These are phyloP conservation scores for Colletotrichum falcatum DNA, from an alignment of 2,329 filamentous ascomycete species.

Conservation along the genomic window DNA sequence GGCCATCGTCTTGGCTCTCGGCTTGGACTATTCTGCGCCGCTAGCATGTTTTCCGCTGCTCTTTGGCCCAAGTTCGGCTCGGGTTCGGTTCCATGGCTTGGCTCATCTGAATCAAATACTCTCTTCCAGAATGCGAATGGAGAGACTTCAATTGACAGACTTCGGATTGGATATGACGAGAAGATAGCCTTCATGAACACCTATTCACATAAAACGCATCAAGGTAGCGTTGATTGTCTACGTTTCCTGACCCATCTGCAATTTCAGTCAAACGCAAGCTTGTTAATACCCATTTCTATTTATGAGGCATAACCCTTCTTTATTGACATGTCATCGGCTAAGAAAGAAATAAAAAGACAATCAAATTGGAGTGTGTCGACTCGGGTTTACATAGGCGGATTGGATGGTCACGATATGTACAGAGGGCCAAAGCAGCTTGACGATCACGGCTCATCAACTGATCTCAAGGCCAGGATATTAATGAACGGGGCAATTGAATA, in stretches of 20 bases:
- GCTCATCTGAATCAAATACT: background rate
- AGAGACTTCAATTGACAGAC: too few relatives aligned
- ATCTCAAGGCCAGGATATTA: background rate
- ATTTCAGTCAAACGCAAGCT: too few relatives aligned
- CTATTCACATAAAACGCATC: background rate
- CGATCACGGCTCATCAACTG: background rate
- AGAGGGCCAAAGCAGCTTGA: background rate
- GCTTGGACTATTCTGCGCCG: background rate
- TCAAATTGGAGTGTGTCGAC: background rate
- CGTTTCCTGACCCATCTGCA: background rate
- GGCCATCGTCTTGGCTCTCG: background rate
- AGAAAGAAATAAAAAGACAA: too few relatives aligned
- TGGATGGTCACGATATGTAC: background rate
- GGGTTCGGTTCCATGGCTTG: background rate
- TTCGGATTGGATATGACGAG: background rate
- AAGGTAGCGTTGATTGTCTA: background rate
- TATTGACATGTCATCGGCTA: too few relatives aligned
- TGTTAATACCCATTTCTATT: too few relatives aligned
- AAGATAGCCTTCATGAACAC: background rate
- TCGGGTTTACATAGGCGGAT: slow-evolving; percentile 1
- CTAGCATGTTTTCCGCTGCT: background rate
- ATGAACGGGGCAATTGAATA: background rate
- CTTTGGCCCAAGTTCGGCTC: too few relatives aligned
- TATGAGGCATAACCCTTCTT: background rate
- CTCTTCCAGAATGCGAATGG: background rate